phyloP scores from a whole-genome alignment of 345 rosid genomes.

The Bretschneidera sinensis region DNA sequence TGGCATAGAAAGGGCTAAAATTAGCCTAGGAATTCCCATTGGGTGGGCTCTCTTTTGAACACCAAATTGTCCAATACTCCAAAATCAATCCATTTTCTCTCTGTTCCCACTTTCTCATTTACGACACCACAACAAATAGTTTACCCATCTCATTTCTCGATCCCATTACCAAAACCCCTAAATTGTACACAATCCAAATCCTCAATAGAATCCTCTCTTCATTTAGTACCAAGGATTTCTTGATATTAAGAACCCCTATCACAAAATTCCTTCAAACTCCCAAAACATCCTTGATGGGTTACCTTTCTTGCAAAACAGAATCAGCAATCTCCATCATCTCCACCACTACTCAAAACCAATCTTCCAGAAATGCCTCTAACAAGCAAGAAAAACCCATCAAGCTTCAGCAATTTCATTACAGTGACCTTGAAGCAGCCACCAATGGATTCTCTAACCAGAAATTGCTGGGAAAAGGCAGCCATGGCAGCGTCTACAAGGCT shows the following conservation, averaged over 20 bases:
- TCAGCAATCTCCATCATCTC: slow-evolving; percentile 45
- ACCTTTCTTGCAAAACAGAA: slow-evolving; percentile 80
- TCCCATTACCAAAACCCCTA: too few relatives aligned
- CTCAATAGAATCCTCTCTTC: too few relatives aligned
- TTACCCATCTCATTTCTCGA: too few relatives aligned
- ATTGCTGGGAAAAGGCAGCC: slow-evolving; percentile 93
- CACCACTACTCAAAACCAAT: slow-evolving; percentile 23
- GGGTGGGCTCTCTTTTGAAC: too few relatives aligned
- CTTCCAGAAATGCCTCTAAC: slow-evolving; percentile 30
- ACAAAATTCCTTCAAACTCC: background rate
- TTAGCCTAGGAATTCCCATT: too few relatives aligned
- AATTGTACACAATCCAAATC: too few relatives aligned
- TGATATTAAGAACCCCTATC: background rate
- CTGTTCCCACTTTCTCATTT: too few relatives aligned
- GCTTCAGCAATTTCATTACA: slow-evolving; percentile 75
- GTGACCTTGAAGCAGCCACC: slow-evolving; percentile 93
- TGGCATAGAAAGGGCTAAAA: too few relatives aligned
- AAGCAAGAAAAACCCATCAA: slow-evolving; percentile 49
- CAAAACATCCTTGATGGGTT: slow-evolving; percentile 43
- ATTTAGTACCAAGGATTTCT: too few relatives aligned
- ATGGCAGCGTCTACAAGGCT: slow-evolving; percentile 93
- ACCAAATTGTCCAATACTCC: too few relatives aligned
- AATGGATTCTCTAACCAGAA: slow-evolving; percentile 75
- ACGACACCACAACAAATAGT: too few relatives aligned
- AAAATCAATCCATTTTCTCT: too few relatives aligned